Evolutionary conservation across 345 rosid species (phyloP), one percentile per base, ranked within the genome.

Genomic region (Pistacia atlantica): DNA sequence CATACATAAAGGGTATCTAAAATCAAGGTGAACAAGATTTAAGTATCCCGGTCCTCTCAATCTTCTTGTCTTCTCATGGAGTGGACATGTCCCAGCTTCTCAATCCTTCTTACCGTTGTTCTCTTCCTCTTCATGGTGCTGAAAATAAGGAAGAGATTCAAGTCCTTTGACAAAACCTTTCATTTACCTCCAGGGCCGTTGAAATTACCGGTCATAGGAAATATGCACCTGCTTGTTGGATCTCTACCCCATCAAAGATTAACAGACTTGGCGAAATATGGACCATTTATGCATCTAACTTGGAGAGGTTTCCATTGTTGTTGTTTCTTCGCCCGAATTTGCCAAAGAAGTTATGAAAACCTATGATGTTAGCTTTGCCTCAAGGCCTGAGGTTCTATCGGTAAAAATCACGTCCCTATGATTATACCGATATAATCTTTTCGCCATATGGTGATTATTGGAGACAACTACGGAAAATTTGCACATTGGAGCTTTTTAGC

Each of bases 201-300:
- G 48, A 81, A 83, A 73, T 75, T 87, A 1, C 85, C 86, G 16
- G 0, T 86, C 14, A 72, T 84, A 12, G 86, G 86, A 13, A 84
- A 80, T 66, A 12, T 87, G 57, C 88, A 81, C 65, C 80, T 78
- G 33, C 76, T 85, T 8, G 52, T 12, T 9, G 73, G 82, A 38
- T 56, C 84, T 4, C 63, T 45, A 22, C 83, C 81, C 13, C 88
- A 83, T 31, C 83, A 52, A 0, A 8, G 45, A 25, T 42, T 83
- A 10, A 45, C 69, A 51, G 75, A 85, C 22, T 74, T 85, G 76
- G 81, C 88, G 16, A 80, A 69, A 78, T 37, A 81, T 61, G 86
- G 90, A 8, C 78, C 80, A 17, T 8, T 85, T 18, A 85, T 87
- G 84, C 80, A 85, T 55, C 77, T 83, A 82, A 37, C 78, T 82